Evolutionary conservation across 169 alveolate genomes (phyloP).

Genomic region (Pseudocohnilembus persalinus): DNA sequence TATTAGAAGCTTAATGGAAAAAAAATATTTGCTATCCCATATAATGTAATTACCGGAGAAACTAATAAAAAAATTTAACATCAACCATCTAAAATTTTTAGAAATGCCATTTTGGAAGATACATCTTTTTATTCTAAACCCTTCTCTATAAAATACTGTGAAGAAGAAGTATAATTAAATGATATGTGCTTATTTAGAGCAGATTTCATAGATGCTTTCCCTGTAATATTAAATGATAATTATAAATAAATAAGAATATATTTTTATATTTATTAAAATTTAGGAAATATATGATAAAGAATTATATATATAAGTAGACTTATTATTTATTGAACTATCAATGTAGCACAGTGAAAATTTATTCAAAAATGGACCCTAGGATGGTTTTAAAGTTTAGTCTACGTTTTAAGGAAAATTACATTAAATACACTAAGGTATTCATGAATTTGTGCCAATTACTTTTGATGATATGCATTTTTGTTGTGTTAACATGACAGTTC

Average conservation of each 20-base stretch:
- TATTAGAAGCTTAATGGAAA: constrained; percentile 40
- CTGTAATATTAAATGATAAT: neutral
- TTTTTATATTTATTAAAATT: too few species aligned
- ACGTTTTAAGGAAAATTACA: neutral
- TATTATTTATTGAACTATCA: constrained; percentile 10
- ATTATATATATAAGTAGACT: constrained; percentile 4
- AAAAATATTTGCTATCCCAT: constrained; percentile 52
- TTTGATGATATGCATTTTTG: constrained; percentile 56
- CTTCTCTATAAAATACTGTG: constrained; percentile 53
- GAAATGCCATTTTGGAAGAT: constrained; percentile 31
- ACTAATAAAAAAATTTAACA: constrained; percentile 35
- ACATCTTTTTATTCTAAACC: constrained; percentile 52
- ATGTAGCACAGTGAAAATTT: neutral
- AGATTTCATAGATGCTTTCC: constrained; percentile 46
- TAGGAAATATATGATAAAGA: constrained; percentile 8
- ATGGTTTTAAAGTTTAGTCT: neutral
- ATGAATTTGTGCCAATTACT: constrained; percentile 50
- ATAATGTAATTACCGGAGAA: constrained; percentile 45
- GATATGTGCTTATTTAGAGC: constrained; percentile 63
- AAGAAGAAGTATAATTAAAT: constrained; percentile 62
- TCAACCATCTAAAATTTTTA: constrained; percentile 37
- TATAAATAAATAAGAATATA: too few species aligned
- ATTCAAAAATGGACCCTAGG: neutral
- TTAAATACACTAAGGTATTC: constrained; percentile 31
- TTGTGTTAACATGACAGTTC: constrained; percentile 32